These are phyloP conservation scores for Alisma plantagoaquatica DNA, from an alignment of 106 monocot species.

Conservation along the genomic window DNA sequence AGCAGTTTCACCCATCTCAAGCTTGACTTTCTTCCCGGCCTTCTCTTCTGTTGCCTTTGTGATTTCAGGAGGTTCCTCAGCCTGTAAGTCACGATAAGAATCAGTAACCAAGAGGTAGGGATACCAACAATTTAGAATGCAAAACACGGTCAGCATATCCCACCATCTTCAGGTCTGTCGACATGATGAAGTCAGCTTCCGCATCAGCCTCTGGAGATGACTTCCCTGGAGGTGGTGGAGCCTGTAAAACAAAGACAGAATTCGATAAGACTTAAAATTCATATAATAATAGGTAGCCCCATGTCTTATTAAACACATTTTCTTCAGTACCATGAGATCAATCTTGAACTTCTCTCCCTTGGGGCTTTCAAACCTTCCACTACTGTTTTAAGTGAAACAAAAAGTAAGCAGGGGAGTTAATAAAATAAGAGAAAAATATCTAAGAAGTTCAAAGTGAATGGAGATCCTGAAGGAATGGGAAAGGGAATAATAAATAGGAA, in stretches of 20 bases:
- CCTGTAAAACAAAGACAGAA: background rate
- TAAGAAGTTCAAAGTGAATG: background rate
- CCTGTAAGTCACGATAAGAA: slow-evolving; percentile 14
- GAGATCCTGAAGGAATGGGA: background rate
- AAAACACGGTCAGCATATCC: background rate
- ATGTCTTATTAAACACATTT: too few relatives aligned
- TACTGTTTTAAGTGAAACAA: slow-evolving; percentile 13
- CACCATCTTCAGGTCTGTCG: slow-evolving; percentile 40
- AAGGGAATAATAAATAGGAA: background rate
- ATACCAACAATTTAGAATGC: background rate
- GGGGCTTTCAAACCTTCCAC: slow-evolving; percentile 26
- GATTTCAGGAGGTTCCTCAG: slow-evolving; percentile 9
- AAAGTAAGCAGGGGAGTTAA: too few relatives aligned
- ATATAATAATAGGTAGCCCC: background rate
- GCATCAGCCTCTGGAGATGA: slow-evolving; percentile 50
- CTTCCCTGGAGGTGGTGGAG: slow-evolving; percentile 83
- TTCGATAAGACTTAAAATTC: background rate
- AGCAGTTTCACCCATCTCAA: slow-evolving; percentile 25
- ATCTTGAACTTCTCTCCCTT: slow-evolving; percentile 60
- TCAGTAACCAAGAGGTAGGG: background rate
- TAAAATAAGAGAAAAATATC: too few relatives aligned
- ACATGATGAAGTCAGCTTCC: slow-evolving; percentile 15
- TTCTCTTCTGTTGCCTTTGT: slow-evolving; percentile 26
- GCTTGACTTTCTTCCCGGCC: slow-evolving; percentile 26
- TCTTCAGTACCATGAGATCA: slow-evolving; percentile 86